These are phyloP conservation scores for Exserohilum rostratum DNA, from an alignment of 2,329 filamentous ascomycete genomes.

Conservation along the genomic window DNA sequence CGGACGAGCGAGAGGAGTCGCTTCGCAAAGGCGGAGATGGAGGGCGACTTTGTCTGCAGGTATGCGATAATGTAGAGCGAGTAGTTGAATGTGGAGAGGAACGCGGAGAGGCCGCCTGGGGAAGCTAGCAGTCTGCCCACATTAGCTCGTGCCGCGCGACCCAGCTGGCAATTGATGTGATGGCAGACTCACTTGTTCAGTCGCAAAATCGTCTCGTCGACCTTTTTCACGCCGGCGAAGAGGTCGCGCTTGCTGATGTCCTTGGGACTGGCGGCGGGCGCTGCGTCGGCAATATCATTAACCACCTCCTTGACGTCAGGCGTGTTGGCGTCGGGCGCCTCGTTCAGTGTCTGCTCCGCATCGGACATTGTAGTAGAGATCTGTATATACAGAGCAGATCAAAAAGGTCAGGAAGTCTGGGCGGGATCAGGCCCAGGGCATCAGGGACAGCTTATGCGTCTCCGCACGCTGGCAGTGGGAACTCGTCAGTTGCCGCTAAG, in stretches of 20 bases:
- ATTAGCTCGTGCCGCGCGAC: conserved; percentile 9
- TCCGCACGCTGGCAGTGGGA: conserved; percentile 18
- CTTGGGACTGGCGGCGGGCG: conserved; percentile 25
- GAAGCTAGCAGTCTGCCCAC: conserved; percentile 49
- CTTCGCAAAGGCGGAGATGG: conserved; percentile 35
- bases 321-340: conserved; percentile 32
- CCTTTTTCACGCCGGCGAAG: conserved; percentile 39
- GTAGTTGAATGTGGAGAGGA: conserved; percentile 57
- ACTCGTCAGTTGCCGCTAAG: not conserved
- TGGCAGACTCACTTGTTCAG: conserved; percentile 50
- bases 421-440: conserved; percentile 19
- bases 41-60: conserved; percentile 48
- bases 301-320: conserved; percentile 33
- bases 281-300: conserved; percentile 31
- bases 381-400: conserved; percentile 1
- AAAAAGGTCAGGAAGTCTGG: conserved; percentile 13
- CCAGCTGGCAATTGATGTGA: too few relatives aligned
- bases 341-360: conserved; percentile 37
- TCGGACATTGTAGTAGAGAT: conserved; percentile 38
- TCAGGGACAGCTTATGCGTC: conserved; percentile 16
- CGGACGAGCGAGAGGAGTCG: conserved; percentile 44
- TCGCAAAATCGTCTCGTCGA: conserved; percentile 50
- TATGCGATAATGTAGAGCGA: conserved; percentile 54
- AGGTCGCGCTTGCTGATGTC: conserved; percentile 22
- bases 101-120: conserved; percentile 52